Evolutionary conservation across 208 protist genomes (phyloP).

Genomic region (Leishmania mexicana): DNA sequence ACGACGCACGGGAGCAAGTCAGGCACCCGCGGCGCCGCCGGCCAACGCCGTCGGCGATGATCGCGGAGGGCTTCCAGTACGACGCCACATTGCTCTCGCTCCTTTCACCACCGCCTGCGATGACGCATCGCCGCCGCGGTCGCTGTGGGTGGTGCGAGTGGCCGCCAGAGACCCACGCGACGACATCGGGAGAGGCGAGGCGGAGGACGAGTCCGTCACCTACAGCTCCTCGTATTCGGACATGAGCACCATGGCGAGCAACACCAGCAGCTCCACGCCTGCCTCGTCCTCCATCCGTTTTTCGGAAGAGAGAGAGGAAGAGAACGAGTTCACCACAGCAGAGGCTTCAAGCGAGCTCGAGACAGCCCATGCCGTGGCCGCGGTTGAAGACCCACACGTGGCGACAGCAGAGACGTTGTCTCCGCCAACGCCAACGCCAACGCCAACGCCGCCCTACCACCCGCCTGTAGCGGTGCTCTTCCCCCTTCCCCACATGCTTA

Average conservation of each 20-base stretch:
- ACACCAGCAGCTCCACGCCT: slow-evolving; percentile 1
- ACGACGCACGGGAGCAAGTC: neutral
- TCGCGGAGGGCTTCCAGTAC: neutral
- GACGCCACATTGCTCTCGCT: neutral
- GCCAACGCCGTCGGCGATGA: neutral
- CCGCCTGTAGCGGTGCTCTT: slow-evolving; percentile 36
- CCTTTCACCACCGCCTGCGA: neutral
- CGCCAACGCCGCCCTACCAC: neutral
- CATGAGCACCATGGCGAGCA: slow-evolving; percentile 10
- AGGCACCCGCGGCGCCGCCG: neutral
- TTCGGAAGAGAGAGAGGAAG: slow-evolving; percentile 9
- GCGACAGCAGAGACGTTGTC: neutral
- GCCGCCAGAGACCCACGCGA: neutral
- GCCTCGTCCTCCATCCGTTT: slow-evolving; percentile 25
- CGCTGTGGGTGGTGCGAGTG: slow-evolving; percentile 12
- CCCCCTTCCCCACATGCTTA: slow-evolving; percentile 35
- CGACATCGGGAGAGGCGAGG: neutral
- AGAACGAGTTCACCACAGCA: neutral
- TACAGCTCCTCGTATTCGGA: slow-evolving; percentile 35
- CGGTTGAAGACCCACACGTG: neutral
- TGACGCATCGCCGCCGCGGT: neutral
- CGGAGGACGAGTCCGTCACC: slow-evolving; percentile 15
- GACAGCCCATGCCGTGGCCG: neutral
- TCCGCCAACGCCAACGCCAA: neutral
- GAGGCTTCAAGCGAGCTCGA: neutral